Percentiles rank a stretch among this genome's conserved stretches.
Conservation (phyloP, 1,284 basidiomycete species). For the Microbotryomycetes sp. region DNA sequence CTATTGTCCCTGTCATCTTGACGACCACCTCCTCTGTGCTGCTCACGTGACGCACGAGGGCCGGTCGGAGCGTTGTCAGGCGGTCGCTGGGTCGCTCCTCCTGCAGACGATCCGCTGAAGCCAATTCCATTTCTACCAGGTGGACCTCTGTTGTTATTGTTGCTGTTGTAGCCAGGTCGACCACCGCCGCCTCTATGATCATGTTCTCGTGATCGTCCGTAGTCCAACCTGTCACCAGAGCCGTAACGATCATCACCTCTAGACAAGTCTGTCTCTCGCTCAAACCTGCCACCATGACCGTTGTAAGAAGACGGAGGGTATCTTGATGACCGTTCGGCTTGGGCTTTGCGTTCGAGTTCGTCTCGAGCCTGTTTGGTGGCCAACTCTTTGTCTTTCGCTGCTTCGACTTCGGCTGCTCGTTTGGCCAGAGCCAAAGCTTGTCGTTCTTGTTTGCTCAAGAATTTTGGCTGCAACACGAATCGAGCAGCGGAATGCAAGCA, state of each 20-base stretch:
- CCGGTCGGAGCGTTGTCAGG: constrained; percentile 15
- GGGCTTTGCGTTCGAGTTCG: constrained; percentile 52
- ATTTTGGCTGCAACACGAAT: constrained; percentile 75
- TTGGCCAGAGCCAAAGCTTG: constrained; percentile 80
- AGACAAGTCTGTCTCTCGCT: no score
- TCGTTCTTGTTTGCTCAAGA: constrained; percentile 79
- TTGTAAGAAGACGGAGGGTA: not conserved
- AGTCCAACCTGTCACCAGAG: constrained; percentile 11
- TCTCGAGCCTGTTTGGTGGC: constrained; percentile 56
- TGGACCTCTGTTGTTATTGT: not conserved
- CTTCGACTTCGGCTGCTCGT: constrained; percentile 66
- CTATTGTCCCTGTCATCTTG: not conserved
- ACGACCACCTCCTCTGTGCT: not conserved
- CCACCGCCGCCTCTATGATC: not conserved
- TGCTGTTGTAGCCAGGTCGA: not conserved
- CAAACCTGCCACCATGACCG: not conserved
- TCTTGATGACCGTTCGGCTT: not conserved
- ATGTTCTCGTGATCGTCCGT: not conserved
- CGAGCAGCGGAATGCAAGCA: no score
- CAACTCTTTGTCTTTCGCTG: constrained; percentile 58
- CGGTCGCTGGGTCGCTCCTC: constrained; percentile 8
- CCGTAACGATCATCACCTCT: constrained; percentile 1
- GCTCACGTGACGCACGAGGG: not conserved
- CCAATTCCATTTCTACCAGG: not conserved
- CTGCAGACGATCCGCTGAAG: not conserved